Percentiles rank a stretch among this genome's conserved stretches.
phyloP scores from a whole-genome alignment of 2,329 filamentous ascomycete genomes.

The Calonectria crousiana region DNA sequence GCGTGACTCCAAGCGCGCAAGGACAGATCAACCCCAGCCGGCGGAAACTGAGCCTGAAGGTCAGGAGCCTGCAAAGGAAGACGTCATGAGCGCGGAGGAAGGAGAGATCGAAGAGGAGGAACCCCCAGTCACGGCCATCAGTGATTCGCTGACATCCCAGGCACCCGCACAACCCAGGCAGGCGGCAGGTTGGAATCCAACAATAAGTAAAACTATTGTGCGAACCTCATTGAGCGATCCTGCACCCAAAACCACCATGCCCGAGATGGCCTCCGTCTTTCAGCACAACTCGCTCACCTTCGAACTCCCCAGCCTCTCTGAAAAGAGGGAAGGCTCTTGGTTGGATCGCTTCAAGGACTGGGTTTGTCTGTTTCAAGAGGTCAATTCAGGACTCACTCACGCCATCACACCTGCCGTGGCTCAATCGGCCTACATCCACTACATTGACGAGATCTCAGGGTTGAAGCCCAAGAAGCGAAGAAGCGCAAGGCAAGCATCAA shows the following conservation, averaged over 20 bases:
- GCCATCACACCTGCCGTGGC: constrained; percentile 41
- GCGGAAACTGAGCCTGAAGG: constrained; percentile 12
- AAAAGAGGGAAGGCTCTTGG: constrained; percentile 49
- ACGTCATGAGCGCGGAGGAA: constrained; percentile 45
- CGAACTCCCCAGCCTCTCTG: constrained; percentile 44
- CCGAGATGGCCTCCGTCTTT: constrained; percentile 37
- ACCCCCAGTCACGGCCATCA: not conserved
- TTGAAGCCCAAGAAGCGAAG: constrained; percentile 50
- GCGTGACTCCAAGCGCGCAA: constrained; percentile 39
- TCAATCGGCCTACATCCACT: constrained; percentile 45
- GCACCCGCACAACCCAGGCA: constrained; percentile 19
- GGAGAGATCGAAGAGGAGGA: constrained; percentile 49
- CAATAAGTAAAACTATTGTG: constrained; percentile 25
- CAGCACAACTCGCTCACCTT: constrained; percentile 36
- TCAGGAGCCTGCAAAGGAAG: constrained; percentile 15
- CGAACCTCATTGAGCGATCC: constrained; percentile 27
- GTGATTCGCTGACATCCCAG: not conserved
- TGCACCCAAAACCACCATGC: constrained; percentile 33
- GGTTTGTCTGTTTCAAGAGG: constrained; percentile 46
- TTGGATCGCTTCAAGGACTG: constrained; percentile 51
- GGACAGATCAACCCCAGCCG: constrained; percentile 17
- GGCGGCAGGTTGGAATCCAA: constrained; percentile 30
- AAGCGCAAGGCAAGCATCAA: constrained; percentile 47
- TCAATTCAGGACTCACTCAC: constrained; percentile 40
- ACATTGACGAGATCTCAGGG: constrained; percentile 46